Conservation (phyloP, 768 basidiomycete species). For the Cystoderma amianthinum region DNA sequence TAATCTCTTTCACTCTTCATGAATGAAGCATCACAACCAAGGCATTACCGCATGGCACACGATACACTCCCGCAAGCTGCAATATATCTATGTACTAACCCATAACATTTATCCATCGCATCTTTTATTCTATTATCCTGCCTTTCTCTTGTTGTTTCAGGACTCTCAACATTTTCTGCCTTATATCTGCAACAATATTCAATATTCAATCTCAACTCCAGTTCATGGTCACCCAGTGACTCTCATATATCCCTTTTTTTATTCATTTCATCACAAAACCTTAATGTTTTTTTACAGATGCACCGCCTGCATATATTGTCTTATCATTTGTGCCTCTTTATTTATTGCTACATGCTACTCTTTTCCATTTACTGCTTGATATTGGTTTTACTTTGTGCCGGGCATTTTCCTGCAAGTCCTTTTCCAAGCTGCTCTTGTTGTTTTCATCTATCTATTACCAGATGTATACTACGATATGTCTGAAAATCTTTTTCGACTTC, state of each 20-base stretch:
- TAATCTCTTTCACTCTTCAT: conserved; percentile 15
- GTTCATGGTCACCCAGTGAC: conserved; percentile 7
- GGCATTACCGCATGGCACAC: conserved; percentile 15
- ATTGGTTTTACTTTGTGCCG: not conserved
- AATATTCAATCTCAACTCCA: conserved; percentile 6
- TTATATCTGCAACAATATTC: conserved; percentile 7
- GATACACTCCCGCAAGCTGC: conserved; percentile 12
- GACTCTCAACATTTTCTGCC: conserved; percentile 11
- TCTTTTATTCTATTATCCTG: conserved; percentile 9
- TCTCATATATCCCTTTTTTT: conserved; percentile 5
- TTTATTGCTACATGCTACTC: conserved; percentile 5
- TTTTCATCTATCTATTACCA: conserved; percentile 6
- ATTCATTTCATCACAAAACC: conserved; percentile 1
- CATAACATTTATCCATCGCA: conserved; percentile 11
- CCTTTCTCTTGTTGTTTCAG: conserved; percentile 8
- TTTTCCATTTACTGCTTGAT: not conserved
- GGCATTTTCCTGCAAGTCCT: not conserved
- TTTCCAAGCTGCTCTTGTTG: conserved; percentile 4
- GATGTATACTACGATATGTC: conserved; percentile 1
- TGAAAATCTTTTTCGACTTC: too few relatives aligned
- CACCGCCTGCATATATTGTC: conserved; percentile 6
- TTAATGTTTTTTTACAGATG: not conserved
- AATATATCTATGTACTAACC: conserved; percentile 25
- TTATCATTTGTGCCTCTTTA: conserved; percentile 4
- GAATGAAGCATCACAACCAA: conserved; percentile 16